These are phyloP conservation scores for Metschnikowia similis DNA, from an alignment of 805 yeast species.

Conservation along the genomic window DNA sequence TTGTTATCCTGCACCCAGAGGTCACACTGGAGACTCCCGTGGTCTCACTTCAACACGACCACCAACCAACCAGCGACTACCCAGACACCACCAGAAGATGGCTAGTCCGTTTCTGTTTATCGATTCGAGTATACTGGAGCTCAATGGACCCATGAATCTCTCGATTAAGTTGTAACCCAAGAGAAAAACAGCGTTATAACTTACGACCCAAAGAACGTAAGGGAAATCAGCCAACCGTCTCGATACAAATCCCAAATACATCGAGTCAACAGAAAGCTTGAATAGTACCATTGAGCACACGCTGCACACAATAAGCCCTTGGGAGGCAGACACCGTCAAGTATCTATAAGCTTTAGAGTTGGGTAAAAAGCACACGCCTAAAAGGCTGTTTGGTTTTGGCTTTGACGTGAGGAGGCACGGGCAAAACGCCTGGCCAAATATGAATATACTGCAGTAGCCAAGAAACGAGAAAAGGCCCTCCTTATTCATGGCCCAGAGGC, in stretches of 20 bases:
- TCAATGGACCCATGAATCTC: conserved; percentile 20
- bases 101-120: conserved; percentile 77
- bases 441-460: conserved; percentile 82
- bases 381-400: conserved; percentile 49
- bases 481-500: conserved; percentile 66
- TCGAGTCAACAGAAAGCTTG: conserved; percentile 17
- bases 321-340: conserved; percentile 49
- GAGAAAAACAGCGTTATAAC: conserved; percentile 69
- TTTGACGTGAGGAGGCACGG: conserved; percentile 57
- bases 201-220: conserved; percentile 81
- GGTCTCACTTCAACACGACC: too few species aligned
- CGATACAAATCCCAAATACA: conserved; percentile 45
- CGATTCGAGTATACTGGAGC: conserved; percentile 47
- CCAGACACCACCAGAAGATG: conserved; percentile 45
- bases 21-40: too few species aligned
- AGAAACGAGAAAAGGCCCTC: conserved; percentile 83
- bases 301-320: conserved; percentile 46
- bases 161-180: conserved; percentile 57
- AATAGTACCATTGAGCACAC: conserved; percentile 33
- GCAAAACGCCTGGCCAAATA: conserved; percentile 84
- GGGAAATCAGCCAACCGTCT: conserved; percentile 86
- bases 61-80: too few species aligned
- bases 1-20: too few species aligned
- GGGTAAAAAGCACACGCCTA: conserved; percentile 16
- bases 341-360: conserved; percentile 2